Conservation (phyloP, 225 moss, liverwort and hornwort genomes). For the Polytrichum formosum region DNA sequence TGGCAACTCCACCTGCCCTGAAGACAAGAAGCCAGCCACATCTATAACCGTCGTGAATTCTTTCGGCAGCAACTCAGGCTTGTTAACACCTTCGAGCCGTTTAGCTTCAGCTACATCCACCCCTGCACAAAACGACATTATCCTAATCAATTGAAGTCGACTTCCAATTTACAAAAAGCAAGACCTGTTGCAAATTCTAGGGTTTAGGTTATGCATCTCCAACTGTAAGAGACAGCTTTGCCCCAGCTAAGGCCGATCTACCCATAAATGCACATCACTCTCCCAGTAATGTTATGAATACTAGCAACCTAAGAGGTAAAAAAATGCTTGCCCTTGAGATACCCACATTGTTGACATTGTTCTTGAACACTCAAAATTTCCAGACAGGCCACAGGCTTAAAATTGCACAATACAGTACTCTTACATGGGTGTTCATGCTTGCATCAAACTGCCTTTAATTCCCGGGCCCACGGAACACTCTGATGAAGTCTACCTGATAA, state of each 20-base stretch:
- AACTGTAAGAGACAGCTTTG: neutral
- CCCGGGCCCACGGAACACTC: too few relatives aligned
- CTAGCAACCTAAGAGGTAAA: too few relatives aligned
- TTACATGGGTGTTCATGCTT: too few relatives aligned
- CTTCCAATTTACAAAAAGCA: neutral
- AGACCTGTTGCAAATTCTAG: neutral
- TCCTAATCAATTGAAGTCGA: neutral
- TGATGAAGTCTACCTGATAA: too few relatives aligned
- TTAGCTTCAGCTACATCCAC: constrained; percentile 64
- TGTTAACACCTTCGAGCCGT: constrained; percentile 83
- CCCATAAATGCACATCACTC: neutral
- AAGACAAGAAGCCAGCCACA: constrained; percentile 89
- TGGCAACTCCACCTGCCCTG: constrained; percentile 59
- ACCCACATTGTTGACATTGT: too few relatives aligned
- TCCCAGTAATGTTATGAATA: neutral
- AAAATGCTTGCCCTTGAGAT: too few relatives aligned
- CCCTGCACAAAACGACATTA: constrained; percentile 32
- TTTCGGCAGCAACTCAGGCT: constrained; percentile 87
- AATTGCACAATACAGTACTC: too few relatives aligned
- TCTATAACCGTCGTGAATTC: constrained; percentile 89
- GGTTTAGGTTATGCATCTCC: neutral
- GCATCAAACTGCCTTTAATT: too few relatives aligned
- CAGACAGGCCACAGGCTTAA: too few relatives aligned
- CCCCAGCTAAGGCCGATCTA: neutral
- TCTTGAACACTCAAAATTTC: too few relatives aligned